Conservation (phyloP, 164 flowering plant genomes). For the Vitis riparia region DNA sequence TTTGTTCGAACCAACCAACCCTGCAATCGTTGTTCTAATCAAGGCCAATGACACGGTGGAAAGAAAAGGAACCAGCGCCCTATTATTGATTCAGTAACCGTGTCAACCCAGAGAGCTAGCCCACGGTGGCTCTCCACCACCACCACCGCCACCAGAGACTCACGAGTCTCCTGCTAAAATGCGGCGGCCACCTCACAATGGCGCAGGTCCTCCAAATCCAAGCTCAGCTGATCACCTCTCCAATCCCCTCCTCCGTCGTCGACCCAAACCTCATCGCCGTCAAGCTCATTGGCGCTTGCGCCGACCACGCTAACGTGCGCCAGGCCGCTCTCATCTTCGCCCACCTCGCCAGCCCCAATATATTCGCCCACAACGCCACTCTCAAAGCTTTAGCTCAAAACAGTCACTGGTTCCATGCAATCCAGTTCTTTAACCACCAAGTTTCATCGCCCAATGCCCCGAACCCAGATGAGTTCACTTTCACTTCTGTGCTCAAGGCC, state of each 20-base stretch:
- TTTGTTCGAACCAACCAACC: too few species aligned
- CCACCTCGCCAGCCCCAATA: constrained; percentile 27
- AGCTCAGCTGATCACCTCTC: constrained; percentile 28
- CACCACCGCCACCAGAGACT: constrained; percentile 19
- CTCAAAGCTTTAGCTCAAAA: constrained; percentile 40
- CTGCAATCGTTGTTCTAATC: too few species aligned
- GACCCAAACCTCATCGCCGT: constrained; percentile 36
- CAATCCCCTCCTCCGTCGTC: constrained; percentile 19
- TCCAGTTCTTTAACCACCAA: constrained; percentile 22
- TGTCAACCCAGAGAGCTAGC: too few species aligned
- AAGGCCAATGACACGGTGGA: too few species aligned
- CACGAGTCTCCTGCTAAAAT: constrained; percentile 26
- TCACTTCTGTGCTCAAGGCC: constrained; percentile 45
- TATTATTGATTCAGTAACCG: too few species aligned
- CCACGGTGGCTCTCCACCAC: too few species aligned
- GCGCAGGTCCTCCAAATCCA: constrained; percentile 38
- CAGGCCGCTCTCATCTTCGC: constrained; percentile 36
- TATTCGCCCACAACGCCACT: constrained; percentile 31
- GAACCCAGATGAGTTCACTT: constrained; percentile 31
- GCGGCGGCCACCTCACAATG: constrained; percentile 27
- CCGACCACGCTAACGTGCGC: constrained; percentile 24
- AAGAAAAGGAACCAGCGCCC: too few species aligned
- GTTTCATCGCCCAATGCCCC: constrained; percentile 19
- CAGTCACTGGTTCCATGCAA: constrained; percentile 18
- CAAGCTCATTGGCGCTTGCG: constrained; percentile 35